phyloP scores from a whole-genome alignment of 352 stramenopile species.

The Aphanomyces invadans region DNA sequence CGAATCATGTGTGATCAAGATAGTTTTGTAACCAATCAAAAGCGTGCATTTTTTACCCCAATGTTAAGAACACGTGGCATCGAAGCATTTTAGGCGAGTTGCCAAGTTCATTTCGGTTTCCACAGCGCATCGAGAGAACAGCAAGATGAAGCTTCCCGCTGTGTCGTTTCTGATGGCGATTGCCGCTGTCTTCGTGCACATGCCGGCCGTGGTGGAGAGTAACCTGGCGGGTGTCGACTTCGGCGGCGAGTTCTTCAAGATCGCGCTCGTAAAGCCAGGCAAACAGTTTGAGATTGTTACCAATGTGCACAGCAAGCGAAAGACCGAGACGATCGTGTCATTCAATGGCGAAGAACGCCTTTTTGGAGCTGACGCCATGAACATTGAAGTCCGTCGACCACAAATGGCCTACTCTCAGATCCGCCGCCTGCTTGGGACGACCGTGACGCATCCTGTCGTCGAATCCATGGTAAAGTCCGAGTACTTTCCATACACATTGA shows the following conservation, averaged over 20 bases:
- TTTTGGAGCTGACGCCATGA: slow-evolving; percentile 92
- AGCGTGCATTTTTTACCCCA: background rate
- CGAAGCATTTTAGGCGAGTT: background rate
- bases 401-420: slow-evolving; percentile 87
- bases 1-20: too few relatives aligned
- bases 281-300: slow-evolving; percentile 96
- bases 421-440: slow-evolving; percentile 83
- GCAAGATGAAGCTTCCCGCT: slow-evolving; percentile 6
- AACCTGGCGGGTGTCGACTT: slow-evolving; percentile 91
- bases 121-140: background rate
- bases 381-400: slow-evolving; percentile 87
- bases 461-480: slow-evolving; percentile 48
- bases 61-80: slow-evolving; percentile 9
- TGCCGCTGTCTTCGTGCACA: slow-evolving; percentile 1
- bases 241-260: slow-evolving; percentile 87
- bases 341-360: slow-evolving; percentile 90
- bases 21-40: slow-evolving; percentile 2
- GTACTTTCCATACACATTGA: slow-evolving; percentile 74
- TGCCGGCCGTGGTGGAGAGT: slow-evolving; percentile 29
- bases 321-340: slow-evolving; percentile 92
- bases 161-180: slow-evolving; percentile 7
- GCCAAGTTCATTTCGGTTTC: slow-evolving; percentile 12
- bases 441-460: slow-evolving; percentile 64
- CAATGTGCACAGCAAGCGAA: slow-evolving; percentile 97
- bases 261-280: slow-evolving; percentile 86